These are phyloP conservation scores for Ophiocordyceps camponoti-floridani DNA, from an alignment of 2,329 filamentous ascomycete species.

Conservation along the genomic window DNA sequence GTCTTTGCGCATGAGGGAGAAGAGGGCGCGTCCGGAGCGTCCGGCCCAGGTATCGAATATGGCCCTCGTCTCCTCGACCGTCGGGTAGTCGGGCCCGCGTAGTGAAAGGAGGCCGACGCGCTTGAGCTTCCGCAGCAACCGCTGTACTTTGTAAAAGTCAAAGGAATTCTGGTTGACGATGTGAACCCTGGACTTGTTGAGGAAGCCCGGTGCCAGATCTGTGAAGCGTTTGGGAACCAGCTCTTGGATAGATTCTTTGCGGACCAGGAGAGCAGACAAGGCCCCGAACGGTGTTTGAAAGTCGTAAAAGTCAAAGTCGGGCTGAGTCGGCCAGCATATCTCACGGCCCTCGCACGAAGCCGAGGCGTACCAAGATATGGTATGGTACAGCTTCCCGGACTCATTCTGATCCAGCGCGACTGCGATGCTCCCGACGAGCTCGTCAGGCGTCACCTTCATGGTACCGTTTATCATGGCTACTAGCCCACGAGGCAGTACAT, in stretches of 20 bases:
- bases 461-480: not conserved
- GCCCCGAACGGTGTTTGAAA: not conserved
- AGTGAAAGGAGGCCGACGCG: not conserved
- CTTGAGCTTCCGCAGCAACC: not conserved
- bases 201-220: not conserved
- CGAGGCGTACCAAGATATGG: not conserved
- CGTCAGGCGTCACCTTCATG: not conserved
- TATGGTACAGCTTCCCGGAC: not conserved
- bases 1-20: not conserved
- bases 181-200: not conserved
- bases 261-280: not conserved
- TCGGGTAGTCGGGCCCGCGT: not conserved
- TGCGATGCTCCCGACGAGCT: not conserved
- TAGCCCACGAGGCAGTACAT: not conserved
- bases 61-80: not conserved
- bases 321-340: not conserved
- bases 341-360: not conserved
- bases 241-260: not conserved
- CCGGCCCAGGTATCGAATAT: not conserved
- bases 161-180: not conserved
- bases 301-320: not conserved
- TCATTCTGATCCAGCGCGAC: not conserved
- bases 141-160: not conserved
- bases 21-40: not conserved
- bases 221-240: not conserved